A percentile compares a stretch with the other conserved stretches of the same genome.
Evolutionary conservation across 805 yeast genomes (phyloP).

Genomic region (Saturnispora galanensis): DNA sequence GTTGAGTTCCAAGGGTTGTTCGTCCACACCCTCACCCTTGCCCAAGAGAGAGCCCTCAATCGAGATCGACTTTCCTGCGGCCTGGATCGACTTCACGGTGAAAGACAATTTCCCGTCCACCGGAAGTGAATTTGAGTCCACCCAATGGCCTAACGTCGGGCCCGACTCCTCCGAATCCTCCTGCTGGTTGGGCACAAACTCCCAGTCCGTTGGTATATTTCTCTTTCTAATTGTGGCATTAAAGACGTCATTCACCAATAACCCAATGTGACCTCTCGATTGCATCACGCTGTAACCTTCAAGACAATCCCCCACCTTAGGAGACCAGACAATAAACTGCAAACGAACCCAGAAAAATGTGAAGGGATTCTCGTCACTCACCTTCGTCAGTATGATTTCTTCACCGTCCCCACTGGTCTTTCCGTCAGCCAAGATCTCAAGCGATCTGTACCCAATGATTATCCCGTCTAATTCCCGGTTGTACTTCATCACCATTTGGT

Average conservation of each 20-base stretch:
- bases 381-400: slow-evolving; percentile 44
- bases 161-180: slow-evolving; percentile 36
- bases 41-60: slow-evolving; percentile 79
- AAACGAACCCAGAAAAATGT: slow-evolving; percentile 80
- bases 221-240: slow-evolving; percentile 84
- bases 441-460: slow-evolving; percentile 66
- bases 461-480: slow-evolving; percentile 69
- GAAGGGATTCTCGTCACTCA: slow-evolving; percentile 77
- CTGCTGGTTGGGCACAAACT: slow-evolving; percentile 68
- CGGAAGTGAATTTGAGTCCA: slow-evolving; percentile 59
- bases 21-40: slow-evolving; percentile 29
- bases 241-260: slow-evolving; percentile 85
- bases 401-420: slow-evolving; percentile 18
- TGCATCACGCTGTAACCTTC: slow-evolving; percentile 89
- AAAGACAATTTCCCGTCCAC: slow-evolving; percentile 79
- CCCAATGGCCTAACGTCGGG: slow-evolving; percentile 70
- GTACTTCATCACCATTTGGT: slow-evolving; percentile 80
- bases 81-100: slow-evolving; percentile 60
- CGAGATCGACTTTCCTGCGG: slow-evolving; percentile 73
- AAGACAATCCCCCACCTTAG: slow-evolving; percentile 73
- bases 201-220: slow-evolving; percentile 82
- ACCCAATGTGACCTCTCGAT: slow-evolving; percentile 89
- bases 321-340: slow-evolving; percentile 82
- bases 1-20: slow-evolving; percentile 40
- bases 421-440: slow-evolving; percentile 41